Conservation (phyloP, 805 yeast genomes). For the Candida germanica region DNA sequence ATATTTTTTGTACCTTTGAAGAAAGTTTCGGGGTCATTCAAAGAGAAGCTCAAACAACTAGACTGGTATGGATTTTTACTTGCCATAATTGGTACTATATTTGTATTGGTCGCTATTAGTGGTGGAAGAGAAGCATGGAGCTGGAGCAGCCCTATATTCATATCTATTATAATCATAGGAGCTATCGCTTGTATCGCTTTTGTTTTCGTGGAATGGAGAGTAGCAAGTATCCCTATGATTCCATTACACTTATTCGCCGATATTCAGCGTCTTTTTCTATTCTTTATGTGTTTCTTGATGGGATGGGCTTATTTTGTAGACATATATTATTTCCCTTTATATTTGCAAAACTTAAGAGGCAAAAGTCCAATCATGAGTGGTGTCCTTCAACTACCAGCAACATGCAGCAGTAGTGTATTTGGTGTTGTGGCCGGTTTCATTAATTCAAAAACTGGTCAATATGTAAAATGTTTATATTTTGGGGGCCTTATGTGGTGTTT, state of each 20-base stretch:
- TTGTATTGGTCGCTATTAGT: slow-evolving; percentile 53
- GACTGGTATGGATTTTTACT: slow-evolving; percentile 54
- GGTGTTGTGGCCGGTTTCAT: slow-evolving; percentile 38
- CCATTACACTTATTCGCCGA: slow-evolving; percentile 37
- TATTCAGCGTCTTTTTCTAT: slow-evolving; percentile 34
- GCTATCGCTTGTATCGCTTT: slow-evolving; percentile 36
- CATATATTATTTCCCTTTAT: slow-evolving; percentile 39
- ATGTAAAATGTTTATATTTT: slow-evolving; percentile 35
- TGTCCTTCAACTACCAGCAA: slow-evolving; percentile 10
- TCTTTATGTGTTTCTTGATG: slow-evolving; percentile 41
- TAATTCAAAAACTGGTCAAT: slow-evolving; percentile 42
- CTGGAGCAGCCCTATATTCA: slow-evolving; percentile 48
- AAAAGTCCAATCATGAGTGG: slow-evolving; percentile 11
- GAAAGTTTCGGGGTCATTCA: slow-evolving; percentile 23
- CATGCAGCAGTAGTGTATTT: slow-evolving; percentile 13
- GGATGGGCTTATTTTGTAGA: slow-evolving; percentile 50
- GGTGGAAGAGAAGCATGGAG: slow-evolving; percentile 59
- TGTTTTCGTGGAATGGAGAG: slow-evolving; percentile 45
- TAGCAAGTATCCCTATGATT: slow-evolving; percentile 52
- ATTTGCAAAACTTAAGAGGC: slow-evolving; percentile 32
- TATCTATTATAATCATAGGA: slow-evolving; percentile 32
- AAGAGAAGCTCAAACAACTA: slow-evolving; percentile 41
- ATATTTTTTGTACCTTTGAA: slow-evolving; percentile 13
- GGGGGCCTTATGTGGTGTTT: slow-evolving; percentile 45
- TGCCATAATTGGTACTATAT: slow-evolving; percentile 45